Percentiles rank a stretch among this genome's conserved stretches.
Conservation (phyloP, 176 grass and related monocot species). For the Oryza rufipogon region DNA sequence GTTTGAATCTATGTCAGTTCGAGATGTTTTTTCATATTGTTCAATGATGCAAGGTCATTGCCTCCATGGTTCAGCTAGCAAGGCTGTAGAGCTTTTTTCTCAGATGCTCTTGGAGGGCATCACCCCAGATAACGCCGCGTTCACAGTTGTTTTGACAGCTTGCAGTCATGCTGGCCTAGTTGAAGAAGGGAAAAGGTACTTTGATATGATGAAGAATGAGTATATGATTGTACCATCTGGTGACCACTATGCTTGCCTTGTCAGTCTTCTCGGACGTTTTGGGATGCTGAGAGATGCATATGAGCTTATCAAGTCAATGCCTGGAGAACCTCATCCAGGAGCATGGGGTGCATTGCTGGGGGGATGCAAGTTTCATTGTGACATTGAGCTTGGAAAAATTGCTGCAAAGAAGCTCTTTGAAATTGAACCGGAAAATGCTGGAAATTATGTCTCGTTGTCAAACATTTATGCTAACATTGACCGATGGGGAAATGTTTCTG, state of each 20-base stretch:
- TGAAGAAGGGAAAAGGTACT: slow-evolving; percentile 83
- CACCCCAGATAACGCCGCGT: slow-evolving; percentile 62
- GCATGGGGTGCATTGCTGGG: slow-evolving; percentile 91
- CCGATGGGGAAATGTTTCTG: slow-evolving; percentile 80
- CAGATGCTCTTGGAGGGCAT: slow-evolving; percentile 77
- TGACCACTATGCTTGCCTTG: slow-evolving; percentile 86
- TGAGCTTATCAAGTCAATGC: slow-evolving; percentile 68
- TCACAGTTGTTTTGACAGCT: slow-evolving; percentile 85
- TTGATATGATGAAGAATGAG: slow-evolving; percentile 68
- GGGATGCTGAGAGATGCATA: slow-evolving; percentile 81
- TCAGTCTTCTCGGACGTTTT: slow-evolving; percentile 71
- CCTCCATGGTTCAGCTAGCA: slow-evolving; percentile 77
- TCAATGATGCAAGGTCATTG: slow-evolving; percentile 96
- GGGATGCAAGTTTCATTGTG: slow-evolving; percentile 67
- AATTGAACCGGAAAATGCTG: slow-evolving; percentile 86
- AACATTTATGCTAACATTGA: slow-evolving; percentile 90
- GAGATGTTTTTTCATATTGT: slow-evolving; percentile 77
- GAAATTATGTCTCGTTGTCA: slow-evolving; percentile 84
- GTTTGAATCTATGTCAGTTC: slow-evolving; percentile 75
- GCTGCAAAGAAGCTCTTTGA: slow-evolving; percentile 84
- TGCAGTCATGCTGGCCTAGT: slow-evolving; percentile 81
- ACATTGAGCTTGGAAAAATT: slow-evolving; percentile 73
- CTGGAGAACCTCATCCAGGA: slow-evolving; percentile 68
- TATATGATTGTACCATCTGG: slow-evolving; percentile 65
- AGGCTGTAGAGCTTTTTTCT: slow-evolving; percentile 79